Evolutionary conservation across 225 moss, liverwort and hornwort genomes (phyloP).

Genomic region (Lunularia cruciata): DNA sequence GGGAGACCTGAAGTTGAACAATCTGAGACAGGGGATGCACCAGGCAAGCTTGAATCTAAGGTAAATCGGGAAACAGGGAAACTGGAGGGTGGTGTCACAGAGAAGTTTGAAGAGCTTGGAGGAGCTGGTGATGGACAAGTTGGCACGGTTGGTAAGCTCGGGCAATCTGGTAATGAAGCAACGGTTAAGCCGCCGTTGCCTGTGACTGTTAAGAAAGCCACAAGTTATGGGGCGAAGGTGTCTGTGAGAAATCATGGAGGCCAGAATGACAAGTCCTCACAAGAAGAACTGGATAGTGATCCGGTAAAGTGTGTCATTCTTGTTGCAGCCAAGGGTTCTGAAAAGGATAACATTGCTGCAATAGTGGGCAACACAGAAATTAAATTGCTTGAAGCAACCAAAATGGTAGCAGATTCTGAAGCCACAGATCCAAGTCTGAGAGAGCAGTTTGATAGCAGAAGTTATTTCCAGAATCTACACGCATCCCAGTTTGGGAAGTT

Average conservation of each 20-base stretch:
- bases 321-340: conserved; percentile 55
- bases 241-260: background rate
- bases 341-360: conserved; percentile 36
- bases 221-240: background rate
- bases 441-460: conserved; percentile 50
- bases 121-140: background rate
- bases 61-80: background rate
- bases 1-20: background rate
- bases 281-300: background rate
- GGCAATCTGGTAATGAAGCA: background rate
- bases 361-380: conserved; percentile 41
- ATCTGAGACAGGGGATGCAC: background rate
- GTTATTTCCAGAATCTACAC: conserved; percentile 52
- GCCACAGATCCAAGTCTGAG: conserved; percentile 9
- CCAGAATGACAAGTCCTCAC: conserved; percentile 3
- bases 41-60: conserved; percentile 1
- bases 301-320: conserved; percentile 43
- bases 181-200: background rate
- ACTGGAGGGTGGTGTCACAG: background rate
- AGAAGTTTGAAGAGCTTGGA: conserved; percentile 2
- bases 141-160: background rate
- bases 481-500: conserved; percentile 68
- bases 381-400: conserved; percentile 65
- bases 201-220: too few relatives aligned
- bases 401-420: conserved; percentile 40